A percentile compares a stretch with the other conserved stretches of the same genome.
Conservation (phyloP, 169 alveolate species). For the Plasmodium billcollinsi region DNA sequence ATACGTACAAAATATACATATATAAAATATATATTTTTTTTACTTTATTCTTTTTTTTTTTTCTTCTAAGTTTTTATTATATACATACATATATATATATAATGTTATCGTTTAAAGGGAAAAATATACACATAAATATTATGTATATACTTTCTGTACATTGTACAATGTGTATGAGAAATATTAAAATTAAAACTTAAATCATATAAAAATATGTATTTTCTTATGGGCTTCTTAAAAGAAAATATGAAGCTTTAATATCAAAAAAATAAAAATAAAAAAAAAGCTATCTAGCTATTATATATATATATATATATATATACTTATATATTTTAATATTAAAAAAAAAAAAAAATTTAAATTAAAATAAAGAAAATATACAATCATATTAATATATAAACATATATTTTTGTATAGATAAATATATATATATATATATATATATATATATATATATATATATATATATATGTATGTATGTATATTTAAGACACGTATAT, state of each 20-base stretch:
- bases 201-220: not conserved
- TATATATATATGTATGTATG: not conserved
- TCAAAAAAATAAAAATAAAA: constrained; percentile 3
- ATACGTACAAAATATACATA: no score
- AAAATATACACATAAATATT: no score
- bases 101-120: no score
- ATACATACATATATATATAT: no score
- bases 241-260: not conserved
- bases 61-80: no score
- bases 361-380: not conserved
- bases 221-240: not conserved
- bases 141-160: no score
- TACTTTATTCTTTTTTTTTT: no score
- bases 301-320: constrained; percentile 7
- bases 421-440: not conserved
- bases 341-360: not conserved
- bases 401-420: not conserved
- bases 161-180: no score
- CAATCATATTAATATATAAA: not conserved
- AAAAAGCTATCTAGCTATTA: not conserved
- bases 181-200: no score
- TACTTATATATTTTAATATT: constrained; percentile 17
- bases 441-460: not conserved
- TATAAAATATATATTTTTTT: no score
- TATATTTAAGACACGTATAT: not conserved